A percentile compares a stretch with the other conserved stretches of the same genome.
These are phyloP conservation scores for Delitschia confertaspora DNA, from an alignment of 495 filamentous ascomycete genomes.

Conservation along the genomic window DNA sequence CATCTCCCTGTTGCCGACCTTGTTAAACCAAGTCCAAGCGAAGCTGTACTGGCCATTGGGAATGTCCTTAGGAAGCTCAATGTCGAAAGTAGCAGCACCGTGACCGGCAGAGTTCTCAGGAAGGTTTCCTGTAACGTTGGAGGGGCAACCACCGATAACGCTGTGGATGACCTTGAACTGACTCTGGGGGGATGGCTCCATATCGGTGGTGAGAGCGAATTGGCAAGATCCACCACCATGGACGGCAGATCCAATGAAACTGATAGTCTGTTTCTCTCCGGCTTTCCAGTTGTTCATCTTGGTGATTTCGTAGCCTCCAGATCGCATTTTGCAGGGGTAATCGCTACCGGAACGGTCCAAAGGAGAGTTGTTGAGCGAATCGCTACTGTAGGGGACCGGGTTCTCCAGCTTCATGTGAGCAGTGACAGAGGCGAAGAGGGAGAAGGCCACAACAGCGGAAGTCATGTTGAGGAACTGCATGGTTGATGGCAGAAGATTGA, in stretches of 20 bases:
- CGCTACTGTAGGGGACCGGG: constrained; percentile 54
- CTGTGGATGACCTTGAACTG: constrained; percentile 75
- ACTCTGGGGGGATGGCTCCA: constrained; percentile 44
- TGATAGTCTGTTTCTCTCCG: constrained; percentile 46
- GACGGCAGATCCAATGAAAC: constrained; percentile 53
- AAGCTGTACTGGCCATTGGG: constrained; percentile 56
- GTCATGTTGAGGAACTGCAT: constrained; percentile 30
- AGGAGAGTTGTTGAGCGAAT: constrained; percentile 49
- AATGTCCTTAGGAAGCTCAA: constrained; percentile 50
- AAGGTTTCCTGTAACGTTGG: constrained; percentile 42
- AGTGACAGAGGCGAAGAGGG: constrained; percentile 39
- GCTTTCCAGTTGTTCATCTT: constrained; percentile 44
- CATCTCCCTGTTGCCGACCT: constrained; percentile 79
- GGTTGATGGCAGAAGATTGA: constrained; percentile 11
- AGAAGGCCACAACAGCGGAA: constrained; percentile 39
- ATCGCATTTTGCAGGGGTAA: constrained; percentile 66
- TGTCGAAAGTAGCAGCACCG: constrained; percentile 39
- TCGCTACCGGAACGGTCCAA: constrained; percentile 50
- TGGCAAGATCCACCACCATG: constrained; percentile 89
- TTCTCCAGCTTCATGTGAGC: constrained; percentile 65
- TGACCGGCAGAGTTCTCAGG: constrained; percentile 9
- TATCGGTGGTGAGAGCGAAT: constrained; percentile 70
- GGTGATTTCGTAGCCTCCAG: constrained; percentile 38
- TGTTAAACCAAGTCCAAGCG: constrained; percentile 90
- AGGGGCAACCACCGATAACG: constrained; percentile 72